A percentile compares a stretch with the other conserved stretches of the same genome.
These are phyloP conservation scores for Sesbania bispinosa DNA, from an alignment of 306 rosid species.

Conservation along the genomic window DNA sequence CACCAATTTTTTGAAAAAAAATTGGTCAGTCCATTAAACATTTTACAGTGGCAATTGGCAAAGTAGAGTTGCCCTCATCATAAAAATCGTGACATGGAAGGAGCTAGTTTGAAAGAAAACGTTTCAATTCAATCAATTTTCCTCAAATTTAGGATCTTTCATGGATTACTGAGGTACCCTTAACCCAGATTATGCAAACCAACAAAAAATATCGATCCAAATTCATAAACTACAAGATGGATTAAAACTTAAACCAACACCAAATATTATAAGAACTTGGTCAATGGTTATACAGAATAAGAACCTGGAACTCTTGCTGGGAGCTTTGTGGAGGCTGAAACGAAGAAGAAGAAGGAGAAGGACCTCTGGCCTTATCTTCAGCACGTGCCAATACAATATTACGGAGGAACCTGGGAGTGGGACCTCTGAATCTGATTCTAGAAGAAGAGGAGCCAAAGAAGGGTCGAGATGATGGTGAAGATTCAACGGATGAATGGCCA, in stretches of 20 bases:
- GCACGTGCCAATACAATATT: conserved; percentile 61
- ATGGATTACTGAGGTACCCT: neutral
- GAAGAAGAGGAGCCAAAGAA: conserved; percentile 39
- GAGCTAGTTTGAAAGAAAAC: conserved; percentile 1
- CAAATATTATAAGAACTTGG: neutral
- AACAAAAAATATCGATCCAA: conserved; percentile 15
- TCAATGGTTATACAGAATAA: neutral
- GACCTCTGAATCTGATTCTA: conserved; percentile 29
- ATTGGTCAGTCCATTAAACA: neutral
- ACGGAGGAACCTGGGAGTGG: conserved; percentile 40
- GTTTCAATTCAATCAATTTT: neutral
- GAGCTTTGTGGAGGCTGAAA: conserved; percentile 50
- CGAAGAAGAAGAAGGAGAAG: conserved; percentile 35
- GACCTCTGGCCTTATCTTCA: conserved; percentile 60
- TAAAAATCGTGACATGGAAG: neutral
- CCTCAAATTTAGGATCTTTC: conserved; percentile 18
- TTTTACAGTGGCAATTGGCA: neutral
- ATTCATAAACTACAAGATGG: neutral
- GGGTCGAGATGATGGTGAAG: conserved; percentile 28
- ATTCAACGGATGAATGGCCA: conserved; percentile 30
- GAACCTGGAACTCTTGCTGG: conserved; percentile 53
- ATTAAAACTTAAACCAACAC: no score
- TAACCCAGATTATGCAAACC: conserved; percentile 19
- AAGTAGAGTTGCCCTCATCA: neutral
- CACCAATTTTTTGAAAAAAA: neutral